Base-by-base conservation (phyloP, 495 filamentous ascomycete species). In the Aspergillus conjunctus region DNA sequence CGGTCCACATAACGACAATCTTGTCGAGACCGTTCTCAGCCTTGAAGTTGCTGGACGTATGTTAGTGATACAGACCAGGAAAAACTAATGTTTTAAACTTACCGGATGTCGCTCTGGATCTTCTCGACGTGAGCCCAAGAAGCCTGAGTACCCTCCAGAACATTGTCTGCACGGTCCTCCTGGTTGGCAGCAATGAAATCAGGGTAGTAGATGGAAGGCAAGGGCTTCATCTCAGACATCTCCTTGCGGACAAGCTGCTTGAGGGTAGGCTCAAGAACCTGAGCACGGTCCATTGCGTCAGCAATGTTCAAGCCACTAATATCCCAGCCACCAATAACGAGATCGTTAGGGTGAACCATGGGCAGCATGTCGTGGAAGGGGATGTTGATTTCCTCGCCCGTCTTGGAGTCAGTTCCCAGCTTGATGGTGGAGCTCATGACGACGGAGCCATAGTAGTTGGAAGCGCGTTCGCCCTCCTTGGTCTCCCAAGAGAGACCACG, bases 121-220 rank as follows among this genome's bases (percentile, higher is more conserved):
- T 91, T 87, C 80, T 97, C 92, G 18, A 98, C 91, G 73, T 98
- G 94, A 41, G 84, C 92, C 77, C 77, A 84, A 72, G 74, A 88
- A 60, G 91, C 92, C 81, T 96, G 95, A 73, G 82, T 82, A 37
- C 94, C 94, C 58, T 88, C 77, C 46, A 98, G 75, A 59, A 95
- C 64, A 68, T 98, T 98, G 79, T 98, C 91, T 59, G 95, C 94
- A 71, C 94, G 91, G 67, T 93, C 93, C 75, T 92, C 93, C 81
- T 98, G 94, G 81, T 98, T 98, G 75, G 94, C 89, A 61, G 94
- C 94, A 70, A 98, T 98, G 82, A 98, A 98, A 76, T 98, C 94
- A 5, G 94, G 94, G 72, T 98, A 98, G 85, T 98, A 98, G 79
- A 97, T 90, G 77, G 88, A 92, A 30, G 92, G 93, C 64, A 98